phyloP scores from a whole-genome alignment of 2,329 filamentous ascomycete genomes.

The Hypoxylon sp. region DNA sequence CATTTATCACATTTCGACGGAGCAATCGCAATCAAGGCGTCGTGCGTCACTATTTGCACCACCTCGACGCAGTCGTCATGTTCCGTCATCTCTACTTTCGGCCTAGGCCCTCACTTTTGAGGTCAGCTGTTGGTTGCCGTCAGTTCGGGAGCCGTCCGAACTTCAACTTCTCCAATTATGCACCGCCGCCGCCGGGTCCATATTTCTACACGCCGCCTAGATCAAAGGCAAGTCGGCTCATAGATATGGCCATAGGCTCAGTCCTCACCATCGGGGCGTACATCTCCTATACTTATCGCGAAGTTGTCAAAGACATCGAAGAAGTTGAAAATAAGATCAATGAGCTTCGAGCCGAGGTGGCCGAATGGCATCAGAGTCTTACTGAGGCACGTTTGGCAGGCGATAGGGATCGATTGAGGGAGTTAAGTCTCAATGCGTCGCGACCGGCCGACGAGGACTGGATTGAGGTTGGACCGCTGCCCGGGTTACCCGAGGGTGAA shows the following conservation, averaged over 20 bases:
- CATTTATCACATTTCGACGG: neutral
- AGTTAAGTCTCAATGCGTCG: constrained; percentile 21
- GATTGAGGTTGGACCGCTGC: constrained; percentile 37
- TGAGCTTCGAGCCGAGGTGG: neutral
- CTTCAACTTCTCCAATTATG: constrained; percentile 21
- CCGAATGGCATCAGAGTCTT: constrained; percentile 18
- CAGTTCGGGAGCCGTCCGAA: constrained; percentile 15
- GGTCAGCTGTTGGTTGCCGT: neutral
- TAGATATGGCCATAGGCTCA: neutral
- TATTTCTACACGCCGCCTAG: constrained; percentile 17
- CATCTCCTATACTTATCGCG: constrained; percentile 13
- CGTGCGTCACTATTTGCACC: neutral
- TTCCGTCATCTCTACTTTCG: constrained; percentile 8
- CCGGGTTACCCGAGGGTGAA: constrained; percentile 29
- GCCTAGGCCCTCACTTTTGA: constrained; percentile 3
- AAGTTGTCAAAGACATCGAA: constrained; percentile 10
- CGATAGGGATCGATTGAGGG: constrained; percentile 33
- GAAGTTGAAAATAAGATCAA: constrained; percentile 11
- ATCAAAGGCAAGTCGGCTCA: constrained; percentile 24
- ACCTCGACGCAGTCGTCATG: constrained; percentile 1
- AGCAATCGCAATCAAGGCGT: neutral
- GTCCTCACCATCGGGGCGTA: constrained; percentile 29
- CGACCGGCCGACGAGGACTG: neutral
- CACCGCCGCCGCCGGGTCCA: neutral
- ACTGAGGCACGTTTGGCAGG: constrained; percentile 28